A percentile compares a stretch with the other conserved stretches of the same genome.
These are phyloP conservation scores for Apiotrichum montevideense DNA, from an alignment of 1,284 basidiomycete species.

Conservation along the genomic window DNA sequence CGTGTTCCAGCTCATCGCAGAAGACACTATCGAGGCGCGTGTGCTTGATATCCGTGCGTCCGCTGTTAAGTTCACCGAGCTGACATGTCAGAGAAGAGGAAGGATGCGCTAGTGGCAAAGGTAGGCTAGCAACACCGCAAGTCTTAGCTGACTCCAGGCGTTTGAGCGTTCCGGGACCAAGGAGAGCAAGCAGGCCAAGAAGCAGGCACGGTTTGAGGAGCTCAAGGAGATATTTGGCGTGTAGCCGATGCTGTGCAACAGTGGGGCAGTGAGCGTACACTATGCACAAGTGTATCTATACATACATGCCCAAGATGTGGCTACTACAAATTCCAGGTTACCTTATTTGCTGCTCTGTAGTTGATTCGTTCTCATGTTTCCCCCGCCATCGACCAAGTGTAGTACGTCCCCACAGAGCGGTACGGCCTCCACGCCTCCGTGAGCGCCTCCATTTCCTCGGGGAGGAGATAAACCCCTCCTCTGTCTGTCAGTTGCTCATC, in stretches of 20 bases:
- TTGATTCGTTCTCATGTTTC: conserved; percentile 3
- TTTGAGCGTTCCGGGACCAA: conserved; percentile 37
- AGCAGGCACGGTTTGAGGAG: conserved; percentile 40
- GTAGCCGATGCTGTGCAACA: background rate
- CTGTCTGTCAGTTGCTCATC: conserved; percentile 15
- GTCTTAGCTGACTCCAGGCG: conserved; percentile 20
- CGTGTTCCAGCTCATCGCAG: conserved; percentile 81
- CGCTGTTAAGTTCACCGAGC: background rate
- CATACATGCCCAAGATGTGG: too few species aligned
- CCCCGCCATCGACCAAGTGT: conserved; percentile 45
- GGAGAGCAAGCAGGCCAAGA: conserved; percentile 29
- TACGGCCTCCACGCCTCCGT: conserved; percentile 74
- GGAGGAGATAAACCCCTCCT: conserved; percentile 70
- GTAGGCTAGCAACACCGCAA: conserved; percentile 7
- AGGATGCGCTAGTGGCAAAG: conserved; percentile 39
- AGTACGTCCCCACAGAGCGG: conserved; percentile 58
- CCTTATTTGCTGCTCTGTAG: too few species aligned
- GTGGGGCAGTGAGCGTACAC: too few species aligned
- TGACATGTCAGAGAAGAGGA: conserved; percentile 32
- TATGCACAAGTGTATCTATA: too few species aligned
- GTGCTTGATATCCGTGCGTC: conserved; percentile 75
- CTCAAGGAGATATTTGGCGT: conserved; percentile 40
- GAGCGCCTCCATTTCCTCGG: conserved; percentile 72
- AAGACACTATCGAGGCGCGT: conserved; percentile 78
- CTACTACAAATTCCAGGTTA: too few species aligned